phyloP scores from a whole-genome alignment of 805 yeast genomes.

The Ogataea henricii region DNA sequence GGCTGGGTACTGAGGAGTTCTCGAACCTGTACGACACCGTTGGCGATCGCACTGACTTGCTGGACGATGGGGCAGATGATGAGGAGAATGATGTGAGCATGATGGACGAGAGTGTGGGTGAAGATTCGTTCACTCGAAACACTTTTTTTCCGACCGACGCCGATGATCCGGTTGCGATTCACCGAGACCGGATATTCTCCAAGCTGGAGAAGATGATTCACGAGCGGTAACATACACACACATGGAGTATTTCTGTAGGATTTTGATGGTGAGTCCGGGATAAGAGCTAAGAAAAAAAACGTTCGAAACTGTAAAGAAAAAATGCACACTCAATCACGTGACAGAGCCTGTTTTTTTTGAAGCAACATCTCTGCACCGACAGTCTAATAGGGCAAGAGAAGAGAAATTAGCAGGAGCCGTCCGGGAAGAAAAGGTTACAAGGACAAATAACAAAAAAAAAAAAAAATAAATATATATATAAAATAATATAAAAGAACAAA shows the following conservation, averaged over 20 bases:
- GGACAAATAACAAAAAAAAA: background rate
- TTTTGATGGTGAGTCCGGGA: too few species aligned
- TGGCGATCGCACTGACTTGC: constrained; percentile 13
- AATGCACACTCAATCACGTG: too few species aligned
- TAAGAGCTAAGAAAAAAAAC: too few species aligned
- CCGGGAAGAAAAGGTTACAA: background rate
- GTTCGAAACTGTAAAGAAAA: too few species aligned
- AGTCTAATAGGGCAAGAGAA: background rate
- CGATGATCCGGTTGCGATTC: constrained; percentile 62
- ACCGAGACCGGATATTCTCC: constrained; percentile 64
- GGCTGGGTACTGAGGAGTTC: constrained; percentile 32
- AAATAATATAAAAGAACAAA: too few species aligned
- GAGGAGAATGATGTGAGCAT: constrained; percentile 19
- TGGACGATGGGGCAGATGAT: constrained; percentile 18
- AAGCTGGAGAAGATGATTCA: constrained; percentile 57
- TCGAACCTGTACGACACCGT: constrained; percentile 35
- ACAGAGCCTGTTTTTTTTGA: background rate
- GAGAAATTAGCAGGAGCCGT: background rate
- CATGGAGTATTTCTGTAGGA: too few species aligned
- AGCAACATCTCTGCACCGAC: background rate
- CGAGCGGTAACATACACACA: constrained; percentile 25
- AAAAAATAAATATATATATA: too few species aligned
- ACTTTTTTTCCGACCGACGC: constrained; percentile 57
- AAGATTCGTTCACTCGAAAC: constrained; percentile 41
- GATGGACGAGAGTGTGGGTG: constrained; percentile 14